phyloP scores from a whole-genome alignment of 2,329 filamentous ascomycete species.

The Diaporthe eres region DNA sequence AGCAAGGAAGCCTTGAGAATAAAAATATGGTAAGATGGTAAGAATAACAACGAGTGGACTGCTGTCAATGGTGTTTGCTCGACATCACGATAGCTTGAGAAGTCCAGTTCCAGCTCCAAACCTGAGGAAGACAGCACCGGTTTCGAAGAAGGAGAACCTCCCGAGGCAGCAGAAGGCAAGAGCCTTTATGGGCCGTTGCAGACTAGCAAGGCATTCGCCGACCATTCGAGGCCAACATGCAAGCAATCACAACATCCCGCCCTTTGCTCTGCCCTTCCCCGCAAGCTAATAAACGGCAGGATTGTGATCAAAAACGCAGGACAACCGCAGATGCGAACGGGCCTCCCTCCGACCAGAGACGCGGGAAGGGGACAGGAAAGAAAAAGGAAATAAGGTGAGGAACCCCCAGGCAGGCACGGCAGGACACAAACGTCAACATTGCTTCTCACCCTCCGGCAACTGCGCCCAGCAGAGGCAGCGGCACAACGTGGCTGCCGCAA shows the following conservation, averaged over 20 bases:
- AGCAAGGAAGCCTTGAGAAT: neutral
- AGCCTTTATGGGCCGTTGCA: slow-evolving; percentile 35
- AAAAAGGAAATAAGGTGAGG: slow-evolving; percentile 8
- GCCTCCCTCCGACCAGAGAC: slow-evolving; percentile 23
- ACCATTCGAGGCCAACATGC: slow-evolving; percentile 13
- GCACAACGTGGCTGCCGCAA: slow-evolving; percentile 35
- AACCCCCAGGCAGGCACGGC: slow-evolving; percentile 34
- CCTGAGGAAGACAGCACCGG: neutral
- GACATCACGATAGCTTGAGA: slow-evolving; percentile 2
- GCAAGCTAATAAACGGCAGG: slow-evolving; percentile 12
- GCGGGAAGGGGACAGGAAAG: neutral
- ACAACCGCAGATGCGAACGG: slow-evolving; percentile 25
- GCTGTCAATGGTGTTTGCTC: neutral
- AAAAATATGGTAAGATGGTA: slow-evolving; percentile 30
- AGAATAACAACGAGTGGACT: neutral
- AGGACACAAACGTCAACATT: slow-evolving; percentile 32
- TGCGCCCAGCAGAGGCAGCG: slow-evolving; percentile 27
- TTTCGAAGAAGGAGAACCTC: slow-evolving; percentile 7
- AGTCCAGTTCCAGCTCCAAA: slow-evolving; percentile 12
- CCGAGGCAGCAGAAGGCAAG: slow-evolving; percentile 22
- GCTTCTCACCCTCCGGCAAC: slow-evolving; percentile 16
- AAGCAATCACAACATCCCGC: slow-evolving; percentile 18
- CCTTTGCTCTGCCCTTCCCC: slow-evolving; percentile 13
- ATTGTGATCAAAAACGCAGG: neutral
- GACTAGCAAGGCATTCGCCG: slow-evolving; percentile 9